Evolutionary conservation across 1,284 basidiomycete genomes (phyloP), one percentile per base, ranked within the genome.

Genomic region (Quambalaria eucalypti): DNA sequence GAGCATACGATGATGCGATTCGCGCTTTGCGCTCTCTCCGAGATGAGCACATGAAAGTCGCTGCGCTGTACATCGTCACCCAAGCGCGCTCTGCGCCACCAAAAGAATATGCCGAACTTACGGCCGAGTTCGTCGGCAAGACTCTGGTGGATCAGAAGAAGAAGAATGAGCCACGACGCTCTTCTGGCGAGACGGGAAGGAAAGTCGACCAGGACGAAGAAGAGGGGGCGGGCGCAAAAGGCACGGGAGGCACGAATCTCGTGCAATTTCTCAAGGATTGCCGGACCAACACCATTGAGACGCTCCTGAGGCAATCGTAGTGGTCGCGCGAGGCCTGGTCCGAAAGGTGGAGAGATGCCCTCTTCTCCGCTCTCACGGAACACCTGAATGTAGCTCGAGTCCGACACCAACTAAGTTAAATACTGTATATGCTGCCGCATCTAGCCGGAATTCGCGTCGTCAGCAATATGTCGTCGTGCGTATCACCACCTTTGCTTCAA

Each of bases 41-140:
- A 49, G 87, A 93, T 68, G 85, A 85, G 47, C 92, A 95, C 76
- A 86, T 96, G 78, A 82, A 84, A 52, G 86, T 95, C 55, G 90
- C 87, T 23, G 82, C 87, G 28, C 69, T 88, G 50, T 93, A 92
- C 76, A 90, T 71, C 52, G 61, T 73, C 23, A 56, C 61, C 9
- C 71, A 70, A 48, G 62, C 68, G n/a, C 60, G 66, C 33, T 51
- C 54, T 2, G 53, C 61, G 6, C 66, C 69, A 7, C 64, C 68
- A 2, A 48, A 59, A 12, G 65, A 66, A 38, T 68, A 62, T 29
- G 60, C 68, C 3, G 59, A 56, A 16, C 56, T 70, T 7, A 23
- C 16, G 12, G 42, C 42, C 2, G 30, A 55, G 54, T 3, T 62
- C 68, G 42, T 64, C 62, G 0, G 61, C 54, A 9, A 28, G 19